phyloP scores from a whole-genome alignment of 495 filamentous ascomycete species.

The Lepidopterella palustris region DNA sequence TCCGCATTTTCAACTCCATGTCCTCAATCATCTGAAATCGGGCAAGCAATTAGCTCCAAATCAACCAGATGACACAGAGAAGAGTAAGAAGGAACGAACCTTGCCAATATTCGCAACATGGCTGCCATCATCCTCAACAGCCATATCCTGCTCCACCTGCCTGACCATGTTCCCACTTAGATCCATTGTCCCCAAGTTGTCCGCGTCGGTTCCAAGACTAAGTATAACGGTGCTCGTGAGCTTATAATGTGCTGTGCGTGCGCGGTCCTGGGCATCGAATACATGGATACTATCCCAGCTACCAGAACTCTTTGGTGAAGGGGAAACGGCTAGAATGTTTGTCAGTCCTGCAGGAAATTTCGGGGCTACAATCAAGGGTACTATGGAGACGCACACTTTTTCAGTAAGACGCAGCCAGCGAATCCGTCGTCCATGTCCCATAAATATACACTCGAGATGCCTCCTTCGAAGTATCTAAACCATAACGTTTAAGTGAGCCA shows the following conservation, averaged over 20 bases:
- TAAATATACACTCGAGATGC: constrained; percentile 90
- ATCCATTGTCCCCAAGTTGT: constrained; percentile 80
- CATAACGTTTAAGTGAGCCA: neutral
- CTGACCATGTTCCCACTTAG: constrained; percentile 96
- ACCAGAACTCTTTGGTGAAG: constrained; percentile 65
- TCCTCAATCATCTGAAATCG: constrained; percentile 71
- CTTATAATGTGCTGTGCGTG: constrained; percentile 89
- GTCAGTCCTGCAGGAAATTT: neutral
- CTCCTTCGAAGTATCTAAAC: constrained; percentile 83
- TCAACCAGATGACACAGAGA: no score
- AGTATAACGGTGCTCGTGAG: constrained; percentile 96
- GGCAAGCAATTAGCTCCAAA: neutral
- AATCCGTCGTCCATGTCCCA: constrained; percentile 99
- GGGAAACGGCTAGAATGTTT: constrained; percentile 48
- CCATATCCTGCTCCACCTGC: constrained; percentile 85
- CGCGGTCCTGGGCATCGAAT: constrained; percentile 89
- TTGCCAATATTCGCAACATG: constrained; percentile 91
- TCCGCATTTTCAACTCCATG: constrained; percentile 99
- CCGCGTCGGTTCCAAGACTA: constrained; percentile 64
- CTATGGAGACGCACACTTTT: constrained; percentile 62
- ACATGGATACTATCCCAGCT: constrained; percentile 99
- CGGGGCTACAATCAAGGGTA: neutral
- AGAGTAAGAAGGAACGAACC: neutral
- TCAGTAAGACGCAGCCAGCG: constrained; percentile 88
- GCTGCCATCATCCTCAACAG: constrained; percentile 81